Evolutionary conservation across 495 filamentous ascomycete species (phyloP), one percentile per base, ranked within the genome.

Genomic region (Aspergillus funiculosus): DNA sequence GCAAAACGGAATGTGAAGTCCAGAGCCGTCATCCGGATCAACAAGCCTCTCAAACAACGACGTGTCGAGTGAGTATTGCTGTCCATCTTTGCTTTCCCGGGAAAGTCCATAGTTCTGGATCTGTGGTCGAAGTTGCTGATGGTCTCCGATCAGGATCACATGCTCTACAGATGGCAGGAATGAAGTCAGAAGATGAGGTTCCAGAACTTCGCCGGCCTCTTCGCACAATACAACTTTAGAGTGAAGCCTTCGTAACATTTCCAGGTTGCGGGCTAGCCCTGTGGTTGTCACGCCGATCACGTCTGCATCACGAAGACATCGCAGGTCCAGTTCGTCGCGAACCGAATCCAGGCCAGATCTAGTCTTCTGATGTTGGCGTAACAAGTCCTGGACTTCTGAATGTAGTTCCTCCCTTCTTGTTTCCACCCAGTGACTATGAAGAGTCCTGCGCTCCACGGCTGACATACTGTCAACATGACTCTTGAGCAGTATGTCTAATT

Each of bases 201-300:
- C 85, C 19, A 89, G 61, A 0, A 91, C 82, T 50, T 90, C 85
- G 1, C 77, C 86, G 2, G 87, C 87, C 54, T 92, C 87, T 63
- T 91, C 86, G 50, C 79, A 82, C 4, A 91, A 30, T 39, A 94
- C 50, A 1, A 88, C 80, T 56, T 91, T 91, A 22, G 73, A 68
- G 18, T 63, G 55, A 3, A 91, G 43, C 11, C 71, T 69, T 24
- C 73, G 72, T 1, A 94, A 74, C 37, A 85, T 60, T 2, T 76
- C 63, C 1, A 87, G 55, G 34, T 85, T 81, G 10, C 72, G 67
- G 6, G 86, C 86, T 4, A 92, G 63, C 0, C 87, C 86, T 0
- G 82, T 79, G 1, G 88, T 89, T 0, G 86, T 92, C 1, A 85
- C 68, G 0, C 85, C 84, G 39, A 94, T 79, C n/a, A 94, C 66